These are phyloP conservation scores for Pseudopithomyces maydicus DNA, from an alignment of 2,329 filamentous ascomycete genomes.

Conservation along the genomic window DNA sequence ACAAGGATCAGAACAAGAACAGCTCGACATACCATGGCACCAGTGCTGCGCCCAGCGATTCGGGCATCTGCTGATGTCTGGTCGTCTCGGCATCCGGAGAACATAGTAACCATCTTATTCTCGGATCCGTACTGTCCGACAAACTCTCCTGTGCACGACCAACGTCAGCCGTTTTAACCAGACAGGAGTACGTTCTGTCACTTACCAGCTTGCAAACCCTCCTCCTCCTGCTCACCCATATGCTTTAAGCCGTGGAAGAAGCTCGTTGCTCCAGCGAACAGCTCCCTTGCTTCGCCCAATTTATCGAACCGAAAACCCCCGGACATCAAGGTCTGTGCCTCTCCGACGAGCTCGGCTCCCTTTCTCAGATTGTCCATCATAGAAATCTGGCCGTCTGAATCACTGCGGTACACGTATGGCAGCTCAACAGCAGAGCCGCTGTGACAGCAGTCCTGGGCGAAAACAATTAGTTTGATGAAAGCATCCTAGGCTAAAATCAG, in stretches of 20 bases:
- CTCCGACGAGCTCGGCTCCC: constrained; percentile 56
- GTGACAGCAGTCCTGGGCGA: constrained; percentile 61
- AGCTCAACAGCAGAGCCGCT: constrained; percentile 64
- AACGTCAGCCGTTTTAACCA: neutral
- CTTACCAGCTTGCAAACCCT: constrained; percentile 42
- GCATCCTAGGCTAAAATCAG: neutral
- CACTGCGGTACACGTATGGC: constrained; percentile 62
- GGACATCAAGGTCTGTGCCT: constrained; percentile 56
- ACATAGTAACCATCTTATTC: constrained; percentile 57
- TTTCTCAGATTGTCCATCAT: constrained; percentile 61
- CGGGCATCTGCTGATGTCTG: constrained; percentile 57
- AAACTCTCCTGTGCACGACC: constrained; percentile 26
- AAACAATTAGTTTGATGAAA: neutral
- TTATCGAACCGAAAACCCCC: constrained; percentile 58
- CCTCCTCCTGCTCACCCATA: constrained; percentile 50
- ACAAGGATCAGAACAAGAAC: neutral
- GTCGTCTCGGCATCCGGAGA: constrained; percentile 56
- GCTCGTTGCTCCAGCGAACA: constrained; percentile 58
- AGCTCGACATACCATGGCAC: constrained; percentile 45
- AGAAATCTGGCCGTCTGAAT: constrained; percentile 61
- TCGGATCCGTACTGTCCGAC: constrained; percentile 53
- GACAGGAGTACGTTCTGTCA: neutral
- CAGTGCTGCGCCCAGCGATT: constrained; percentile 51
- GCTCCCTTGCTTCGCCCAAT: constrained; percentile 56
- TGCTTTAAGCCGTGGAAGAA: constrained; percentile 61